A percentile compares a stretch with the other conserved stretches of the same genome.
These are phyloP conservation scores for Geranium brycei DNA, from an alignment of 345 rosid genomes.

Conservation along the genomic window DNA sequence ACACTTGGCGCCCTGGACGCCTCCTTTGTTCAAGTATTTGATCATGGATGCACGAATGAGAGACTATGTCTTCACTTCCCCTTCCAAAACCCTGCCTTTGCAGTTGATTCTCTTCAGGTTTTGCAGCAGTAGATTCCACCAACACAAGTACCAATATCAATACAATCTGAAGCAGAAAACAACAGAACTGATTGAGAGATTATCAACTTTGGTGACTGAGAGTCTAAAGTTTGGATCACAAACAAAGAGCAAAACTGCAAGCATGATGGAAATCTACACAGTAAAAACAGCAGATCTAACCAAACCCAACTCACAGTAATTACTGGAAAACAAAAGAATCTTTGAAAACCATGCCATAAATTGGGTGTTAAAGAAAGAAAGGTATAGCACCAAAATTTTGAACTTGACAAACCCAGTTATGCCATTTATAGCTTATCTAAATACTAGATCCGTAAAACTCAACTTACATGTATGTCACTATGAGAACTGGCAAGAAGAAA, in stretches of 20 bases:
- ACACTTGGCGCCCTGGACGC: slow-evolving; percentile 70
- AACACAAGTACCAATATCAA: slow-evolving; percentile 30
- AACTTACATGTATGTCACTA: not conserved
- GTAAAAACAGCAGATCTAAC: slow-evolving; percentile 12
- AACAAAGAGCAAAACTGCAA: slow-evolving; percentile 7
- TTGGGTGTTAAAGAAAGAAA: slow-evolving; percentile 7
- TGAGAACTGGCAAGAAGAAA: not conserved
- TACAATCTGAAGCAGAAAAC: slow-evolving; percentile 39
- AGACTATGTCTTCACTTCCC: slow-evolving; percentile 29
- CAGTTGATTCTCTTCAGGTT: slow-evolving; percentile 19
- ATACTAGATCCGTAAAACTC: not conserved
- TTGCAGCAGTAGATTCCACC: slow-evolving; percentile 31
- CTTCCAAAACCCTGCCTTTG: slow-evolving; percentile 28
- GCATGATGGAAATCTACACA: not conserved
- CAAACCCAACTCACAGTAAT: slow-evolving; percentile 7
- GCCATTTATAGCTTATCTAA: not conserved
- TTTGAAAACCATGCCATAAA: not conserved
- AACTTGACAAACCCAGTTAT: not conserved
- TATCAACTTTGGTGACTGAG: not conserved
- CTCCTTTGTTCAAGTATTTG: slow-evolving; percentile 80
- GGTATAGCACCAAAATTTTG: slow-evolving; percentile 1
- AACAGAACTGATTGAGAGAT: not conserved
- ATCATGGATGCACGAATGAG: slow-evolving; percentile 95
- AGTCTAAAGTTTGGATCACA: not conserved
- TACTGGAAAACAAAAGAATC: slow-evolving; percentile 1